A percentile compares a stretch with the other conserved stretches of the same genome.
phyloP scores from a whole-genome alignment of 1,139 yeast species.

The Kurtzmaniella quercitrusa region DNA sequence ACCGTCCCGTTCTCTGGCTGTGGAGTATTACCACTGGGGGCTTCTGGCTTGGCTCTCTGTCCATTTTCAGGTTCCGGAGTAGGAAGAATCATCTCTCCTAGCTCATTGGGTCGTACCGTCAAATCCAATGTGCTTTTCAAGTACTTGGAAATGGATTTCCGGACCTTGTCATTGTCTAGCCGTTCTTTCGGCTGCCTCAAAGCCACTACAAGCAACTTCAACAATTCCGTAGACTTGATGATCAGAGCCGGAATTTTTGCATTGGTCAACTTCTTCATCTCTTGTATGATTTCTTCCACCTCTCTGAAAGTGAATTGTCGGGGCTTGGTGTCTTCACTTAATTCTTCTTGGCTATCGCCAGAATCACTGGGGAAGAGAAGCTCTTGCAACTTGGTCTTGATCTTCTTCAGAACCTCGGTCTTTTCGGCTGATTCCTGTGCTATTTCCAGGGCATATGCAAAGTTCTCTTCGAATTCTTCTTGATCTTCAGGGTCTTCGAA shows the following conservation, averaged over 20 bases:
- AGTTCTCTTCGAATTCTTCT: slow-evolving; percentile 17
- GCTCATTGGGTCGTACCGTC: slow-evolving; percentile 8
- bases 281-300: slow-evolving; percentile 13
- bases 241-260: slow-evolving; percentile 25
- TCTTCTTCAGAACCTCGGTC: slow-evolving; percentile 16
- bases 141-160: slow-evolving; percentile 17
- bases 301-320: slow-evolving; percentile 4
- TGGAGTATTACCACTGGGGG: neutral
- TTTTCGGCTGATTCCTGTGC: slow-evolving; percentile 14
- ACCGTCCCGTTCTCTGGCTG: neutral
- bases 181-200: slow-evolving; percentile 25
- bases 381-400: slow-evolving; percentile 17
- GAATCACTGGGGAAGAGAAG: slow-evolving; percentile 11
- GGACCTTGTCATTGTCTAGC: slow-evolving; percentile 17
- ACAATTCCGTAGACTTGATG: slow-evolving; percentile 18
- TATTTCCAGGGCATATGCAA: slow-evolving; percentile 23
- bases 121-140: slow-evolving; percentile 22
- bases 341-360: slow-evolving; percentile 8
- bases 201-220: slow-evolving; percentile 25
- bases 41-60: slow-evolving; percentile 3
- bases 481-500: slow-evolving; percentile 33
- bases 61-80: slow-evolving; percentile 1
- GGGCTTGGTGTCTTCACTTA: slow-evolving; percentile 10
- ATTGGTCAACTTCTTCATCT: slow-evolving; percentile 14
- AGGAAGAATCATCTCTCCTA: slow-evolving; percentile 8